Evolutionary conservation across 176 grass and related monocot genomes (phyloP).

Genomic region (Chloris gayana): DNA sequence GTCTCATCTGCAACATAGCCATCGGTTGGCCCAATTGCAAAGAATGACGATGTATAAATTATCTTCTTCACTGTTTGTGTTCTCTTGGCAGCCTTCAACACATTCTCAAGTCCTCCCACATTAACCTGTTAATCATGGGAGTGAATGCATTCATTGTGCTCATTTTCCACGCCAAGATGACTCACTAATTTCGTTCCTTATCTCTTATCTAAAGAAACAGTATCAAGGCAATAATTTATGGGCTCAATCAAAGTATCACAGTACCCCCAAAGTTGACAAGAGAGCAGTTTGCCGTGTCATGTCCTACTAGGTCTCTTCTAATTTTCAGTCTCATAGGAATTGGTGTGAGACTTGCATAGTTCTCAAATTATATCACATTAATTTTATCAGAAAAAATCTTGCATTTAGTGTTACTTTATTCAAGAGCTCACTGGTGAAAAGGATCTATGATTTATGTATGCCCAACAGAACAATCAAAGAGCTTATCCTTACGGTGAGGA

Average conservation of each 20-base stretch:
- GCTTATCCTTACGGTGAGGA: conserved; percentile 41
- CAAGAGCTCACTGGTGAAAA: not conserved
- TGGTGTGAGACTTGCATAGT: not conserved
- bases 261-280: not conserved
- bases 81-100: conserved; percentile 59
- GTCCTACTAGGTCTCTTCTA: not conserved
- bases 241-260: not conserved
- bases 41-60: conserved; percentile 84
- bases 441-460: not conserved
- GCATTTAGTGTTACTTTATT: not conserved
- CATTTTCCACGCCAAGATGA: not conserved
- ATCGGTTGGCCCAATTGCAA: conserved; percentile 77
- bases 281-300: not conserved
- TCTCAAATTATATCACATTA: not conserved
- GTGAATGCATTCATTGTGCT: not conserved
- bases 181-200: not conserved
- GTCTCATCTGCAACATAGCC: conserved; percentile 87
- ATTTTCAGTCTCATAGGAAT: not conserved
- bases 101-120: conserved; percentile 87
- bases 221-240: not conserved
- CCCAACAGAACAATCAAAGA: not conserved
- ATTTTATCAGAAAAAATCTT: not conserved
- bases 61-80: conserved; percentile 76
- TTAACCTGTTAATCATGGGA: conserved; percentile 61
- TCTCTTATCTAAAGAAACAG: not conserved